phyloP scores from a whole-genome alignment of 495 filamentous ascomycete genomes.

The Annulohypoxylon moriforme region DNA sequence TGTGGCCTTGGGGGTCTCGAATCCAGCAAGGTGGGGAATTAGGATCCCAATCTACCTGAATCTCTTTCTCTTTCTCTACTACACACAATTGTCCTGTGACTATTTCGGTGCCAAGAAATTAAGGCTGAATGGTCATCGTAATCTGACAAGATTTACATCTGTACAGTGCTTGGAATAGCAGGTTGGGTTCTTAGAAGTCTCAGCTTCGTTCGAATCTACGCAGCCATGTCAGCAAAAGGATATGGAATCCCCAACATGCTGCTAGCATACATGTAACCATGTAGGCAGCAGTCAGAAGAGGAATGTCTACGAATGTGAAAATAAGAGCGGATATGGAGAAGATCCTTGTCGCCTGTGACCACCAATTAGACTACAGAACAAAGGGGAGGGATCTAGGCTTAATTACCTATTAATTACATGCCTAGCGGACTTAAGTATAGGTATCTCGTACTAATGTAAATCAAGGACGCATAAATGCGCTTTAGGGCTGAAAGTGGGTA shows the following conservation, averaged over 20 bases:
- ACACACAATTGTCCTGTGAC: conserved; percentile 10
- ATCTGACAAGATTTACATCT: conserved; percentile 3
- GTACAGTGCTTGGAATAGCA: neutral
- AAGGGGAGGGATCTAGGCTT: neutral
- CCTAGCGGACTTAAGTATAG: neutral
- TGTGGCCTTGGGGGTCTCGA: conserved; percentile 13
- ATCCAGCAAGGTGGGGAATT: conserved; percentile 37
- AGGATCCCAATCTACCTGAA: conserved; percentile 15
- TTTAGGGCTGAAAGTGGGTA: conserved; percentile 12
- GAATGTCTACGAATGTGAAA: conserved; percentile 5
- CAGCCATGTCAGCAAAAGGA: conserved; percentile 7
- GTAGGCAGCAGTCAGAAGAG: conserved; percentile 19
- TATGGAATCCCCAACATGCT: neutral
- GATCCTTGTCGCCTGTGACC: conserved; percentile 1
- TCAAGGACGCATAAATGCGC: neutral
- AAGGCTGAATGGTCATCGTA: conserved; percentile 18
- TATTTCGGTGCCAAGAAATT: conserved; percentile 19
- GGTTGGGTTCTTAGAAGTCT: neutral
- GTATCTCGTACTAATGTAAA: neutral
- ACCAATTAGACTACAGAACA: conserved; percentile 1
- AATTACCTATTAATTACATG: conserved; percentile 1
- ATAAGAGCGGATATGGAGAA: neutral
- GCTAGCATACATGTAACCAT: neutral
- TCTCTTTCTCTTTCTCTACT: conserved; percentile 15
- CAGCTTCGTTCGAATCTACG: neutral